These are phyloP conservation scores for Pyrenochaeta sp. DNA, from an alignment of 2,329 filamentous ascomycete species.

Conservation along the genomic window DNA sequence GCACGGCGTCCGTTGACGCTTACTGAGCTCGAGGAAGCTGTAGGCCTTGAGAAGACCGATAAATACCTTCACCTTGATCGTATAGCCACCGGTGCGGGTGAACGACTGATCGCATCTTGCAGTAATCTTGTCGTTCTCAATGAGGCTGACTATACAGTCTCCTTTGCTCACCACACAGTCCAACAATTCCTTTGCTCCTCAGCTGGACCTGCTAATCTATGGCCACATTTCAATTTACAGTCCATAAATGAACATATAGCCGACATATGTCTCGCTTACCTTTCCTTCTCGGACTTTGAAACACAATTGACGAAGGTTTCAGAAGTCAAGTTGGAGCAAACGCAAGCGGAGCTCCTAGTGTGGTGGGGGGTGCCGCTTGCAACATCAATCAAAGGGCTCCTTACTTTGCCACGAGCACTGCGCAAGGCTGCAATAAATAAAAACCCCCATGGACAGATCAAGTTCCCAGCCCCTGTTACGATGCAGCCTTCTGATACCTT, in stretches of 20 bases:
- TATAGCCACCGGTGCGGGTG: background rate
- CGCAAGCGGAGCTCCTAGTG: background rate
- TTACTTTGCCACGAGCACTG: background rate
- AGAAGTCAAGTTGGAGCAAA: background rate
- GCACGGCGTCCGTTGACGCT: constrained; percentile 23
- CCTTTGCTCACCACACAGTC: background rate
- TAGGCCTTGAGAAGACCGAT: constrained; percentile 5
- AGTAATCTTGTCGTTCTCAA: background rate
- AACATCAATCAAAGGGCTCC: background rate
- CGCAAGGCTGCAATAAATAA: background rate
- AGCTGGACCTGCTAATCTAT: background rate
- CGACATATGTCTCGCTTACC: constrained; percentile 1
- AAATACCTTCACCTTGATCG: background rate
- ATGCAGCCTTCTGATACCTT: background rate
- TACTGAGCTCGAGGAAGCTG: constrained; percentile 30
- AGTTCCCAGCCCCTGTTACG: background rate
- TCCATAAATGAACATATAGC: background rate
- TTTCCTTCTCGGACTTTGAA: background rate
- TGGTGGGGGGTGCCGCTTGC: background rate
- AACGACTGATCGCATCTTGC: background rate
- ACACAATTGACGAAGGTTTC: background rate
- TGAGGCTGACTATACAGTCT: background rate
- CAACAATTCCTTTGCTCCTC: background rate
- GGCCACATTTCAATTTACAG: background rate
- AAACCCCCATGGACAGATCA: background rate